Conservation (phyloP, 148 eudicot species). For the Rhododendron mucronatum region DNA sequence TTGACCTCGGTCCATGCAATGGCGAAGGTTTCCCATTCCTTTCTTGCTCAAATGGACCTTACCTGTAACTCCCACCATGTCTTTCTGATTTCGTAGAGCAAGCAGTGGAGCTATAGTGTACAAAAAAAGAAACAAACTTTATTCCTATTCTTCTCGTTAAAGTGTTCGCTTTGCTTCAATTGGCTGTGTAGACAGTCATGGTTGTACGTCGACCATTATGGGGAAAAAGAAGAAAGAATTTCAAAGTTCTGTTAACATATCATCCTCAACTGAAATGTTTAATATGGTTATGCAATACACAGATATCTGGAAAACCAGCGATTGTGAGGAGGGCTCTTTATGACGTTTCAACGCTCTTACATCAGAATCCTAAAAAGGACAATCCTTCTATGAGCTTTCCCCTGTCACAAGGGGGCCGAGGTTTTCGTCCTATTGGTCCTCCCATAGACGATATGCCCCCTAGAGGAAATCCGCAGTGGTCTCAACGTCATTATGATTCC, state of each 20-base stretch:
- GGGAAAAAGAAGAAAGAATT: background rate
- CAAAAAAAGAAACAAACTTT: background rate
- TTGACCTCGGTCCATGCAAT: background rate
- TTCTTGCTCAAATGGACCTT: background rate
- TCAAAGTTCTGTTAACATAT: background rate
- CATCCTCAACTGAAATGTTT: background rate
- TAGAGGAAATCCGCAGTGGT: constrained; percentile 41
- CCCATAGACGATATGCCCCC: constrained; percentile 37
- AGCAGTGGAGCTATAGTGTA: background rate
- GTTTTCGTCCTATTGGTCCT: constrained; percentile 43
- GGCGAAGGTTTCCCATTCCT: background rate
- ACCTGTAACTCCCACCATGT: background rate
- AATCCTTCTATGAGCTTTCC: constrained; percentile 43
- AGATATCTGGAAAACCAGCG: constrained; percentile 65
- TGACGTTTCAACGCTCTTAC: constrained; percentile 48
- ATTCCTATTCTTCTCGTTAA: background rate
- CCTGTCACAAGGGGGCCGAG: constrained; percentile 34
- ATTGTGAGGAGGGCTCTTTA: constrained; percentile 50
- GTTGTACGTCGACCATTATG: background rate
- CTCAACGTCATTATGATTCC: constrained; percentile 31
- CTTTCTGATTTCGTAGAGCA: background rate
- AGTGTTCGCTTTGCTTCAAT: background rate
- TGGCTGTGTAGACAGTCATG: background rate
- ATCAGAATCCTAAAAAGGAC: constrained; percentile 79
- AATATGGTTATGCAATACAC: constrained; percentile 6